Evolutionary conservation across 2,329 filamentous ascomycete species (phyloP), one percentile per base, ranked within the genome.

Genomic region (Trichoderma citrinoviride): DNA sequence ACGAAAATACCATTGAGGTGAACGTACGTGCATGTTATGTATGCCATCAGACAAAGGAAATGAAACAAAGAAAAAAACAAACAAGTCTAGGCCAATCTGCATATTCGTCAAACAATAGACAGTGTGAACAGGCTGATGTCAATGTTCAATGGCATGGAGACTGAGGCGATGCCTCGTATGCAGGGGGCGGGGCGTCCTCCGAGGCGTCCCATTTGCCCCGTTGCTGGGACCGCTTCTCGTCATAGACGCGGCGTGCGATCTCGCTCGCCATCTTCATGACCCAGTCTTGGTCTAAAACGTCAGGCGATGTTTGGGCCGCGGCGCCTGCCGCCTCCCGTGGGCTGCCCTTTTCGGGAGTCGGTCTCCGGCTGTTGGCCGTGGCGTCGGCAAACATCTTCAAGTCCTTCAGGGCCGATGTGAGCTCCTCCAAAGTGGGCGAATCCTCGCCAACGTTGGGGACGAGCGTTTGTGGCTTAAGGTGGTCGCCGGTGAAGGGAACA

Each of bases 201-300:
- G 80, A 77, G 65, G 86, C 84, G 47, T 82, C 84, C 76, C 76
- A 77, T 19, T 66, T 64, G 64, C 71, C 69, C 49, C 65, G 70
- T 58, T 73, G 72, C 46, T 66, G 67, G 41, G 82, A 80, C 61
- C 82, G 80, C 78, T 97, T 95, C 78, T 97, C 91, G 70, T 97
- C 91, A 69, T 94, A 91, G 69, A 96, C 92, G 64, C 92, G 90
- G 57, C 88, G 83, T 41, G 93, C 92, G 71, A 98, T 94, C 77
- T 98, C 95, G 68, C 89, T 89, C 5, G 94, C 93, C 86, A 99
- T 95, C 80, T 97, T 95, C 80, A 90, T 87, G 78, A 95, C 90
- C 90, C 91, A 95, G 3, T 91, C 91, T 75, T 92, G 89, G 74
- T 93, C 90, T 27, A 92, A 80, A 55, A 92, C 91, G 29, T 83